These are phyloP conservation scores for Penicillium steckii DNA, from an alignment of 495 filamentous ascomycete genomes.

Conservation along the genomic window DNA sequence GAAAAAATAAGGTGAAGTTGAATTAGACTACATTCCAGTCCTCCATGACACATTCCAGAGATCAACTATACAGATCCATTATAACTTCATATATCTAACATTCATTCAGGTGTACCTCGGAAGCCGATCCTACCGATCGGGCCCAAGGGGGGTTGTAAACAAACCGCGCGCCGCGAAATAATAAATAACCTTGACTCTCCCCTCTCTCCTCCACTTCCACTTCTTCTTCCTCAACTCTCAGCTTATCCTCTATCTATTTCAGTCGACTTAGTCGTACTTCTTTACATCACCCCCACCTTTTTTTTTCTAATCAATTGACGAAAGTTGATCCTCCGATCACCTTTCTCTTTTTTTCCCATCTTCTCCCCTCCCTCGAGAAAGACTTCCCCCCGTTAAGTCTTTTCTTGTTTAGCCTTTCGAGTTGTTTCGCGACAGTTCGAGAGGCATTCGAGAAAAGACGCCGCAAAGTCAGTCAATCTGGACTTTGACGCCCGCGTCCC, in stretches of 20 bases:
- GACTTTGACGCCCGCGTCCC: constrained; percentile 99
- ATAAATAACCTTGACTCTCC: constrained; percentile 20
- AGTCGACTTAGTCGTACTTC: constrained; percentile 15
- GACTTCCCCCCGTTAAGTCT: constrained; percentile 51
- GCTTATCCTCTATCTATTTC: too few species aligned
- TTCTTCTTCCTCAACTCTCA: constrained; percentile 7
- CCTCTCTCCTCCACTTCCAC: constrained; percentile 1
- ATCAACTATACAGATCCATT: not conserved
- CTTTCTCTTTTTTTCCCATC: constrained; percentile 13
- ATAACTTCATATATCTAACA: too few species aligned
- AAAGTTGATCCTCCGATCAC: constrained; percentile 27
- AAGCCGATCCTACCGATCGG: constrained; percentile 16
- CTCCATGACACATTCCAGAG: constrained; percentile 6
- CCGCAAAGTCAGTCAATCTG: constrained; percentile 90
- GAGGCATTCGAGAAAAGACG: constrained; percentile 92
- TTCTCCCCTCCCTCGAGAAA: constrained; percentile 33
- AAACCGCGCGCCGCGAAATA: constrained; percentile 12
- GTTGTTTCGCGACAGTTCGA: constrained; percentile 71
- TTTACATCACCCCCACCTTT: constrained; percentile 15
- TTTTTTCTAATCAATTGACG: constrained; percentile 22
- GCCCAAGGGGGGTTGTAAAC: constrained; percentile 18
- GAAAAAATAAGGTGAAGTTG: not conserved
- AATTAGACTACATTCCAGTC: not conserved
- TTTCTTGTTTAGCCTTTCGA: constrained; percentile 96
- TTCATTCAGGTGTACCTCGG: constrained; percentile 23